Percentiles rank a stretch among this genome's conserved stretches.
Conservation (phyloP, 345 rosid genomes). For the Acer campestre region DNA sequence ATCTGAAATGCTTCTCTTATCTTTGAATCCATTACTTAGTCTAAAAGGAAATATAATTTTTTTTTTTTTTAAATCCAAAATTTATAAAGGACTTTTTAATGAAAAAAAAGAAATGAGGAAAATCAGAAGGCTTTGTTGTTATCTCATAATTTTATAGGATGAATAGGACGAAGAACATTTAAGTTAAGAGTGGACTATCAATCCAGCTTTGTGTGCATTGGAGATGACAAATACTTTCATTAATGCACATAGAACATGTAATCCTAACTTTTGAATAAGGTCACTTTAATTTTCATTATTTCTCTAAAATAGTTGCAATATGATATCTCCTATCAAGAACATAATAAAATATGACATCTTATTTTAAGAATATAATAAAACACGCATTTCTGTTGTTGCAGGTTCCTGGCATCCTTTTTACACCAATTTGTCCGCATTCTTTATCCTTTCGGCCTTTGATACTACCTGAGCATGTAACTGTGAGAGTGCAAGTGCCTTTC, state of each 20-base stretch:
- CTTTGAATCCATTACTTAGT: not conserved
- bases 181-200: no score
- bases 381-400: conserved; percentile 27
- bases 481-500: conserved; percentile 85
- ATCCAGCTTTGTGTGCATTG: not conserved
- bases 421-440: conserved; percentile 98
- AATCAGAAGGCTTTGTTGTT: not conserved
- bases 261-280: not conserved
- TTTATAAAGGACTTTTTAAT: no score
- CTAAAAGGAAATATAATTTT: not conserved
- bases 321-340: not conserved
- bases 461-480: conserved; percentile 89
- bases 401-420: conserved; percentile 98
- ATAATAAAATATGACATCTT: not conserved
- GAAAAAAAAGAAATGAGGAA: not conserved
- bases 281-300: not conserved
- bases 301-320: not conserved
- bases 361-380: not conserved
- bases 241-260: not conserved
- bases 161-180: not conserved
- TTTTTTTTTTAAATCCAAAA: not conserved
- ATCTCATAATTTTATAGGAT: not conserved
- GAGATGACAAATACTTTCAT: not conserved
- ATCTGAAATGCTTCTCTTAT: not conserved
- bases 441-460: conserved; percentile 96